Evolutionary conservation across 2,329 filamentous ascomycete species (phyloP), one percentile per base, ranked within the genome.

Genomic region (Epichloe sp.): DNA sequence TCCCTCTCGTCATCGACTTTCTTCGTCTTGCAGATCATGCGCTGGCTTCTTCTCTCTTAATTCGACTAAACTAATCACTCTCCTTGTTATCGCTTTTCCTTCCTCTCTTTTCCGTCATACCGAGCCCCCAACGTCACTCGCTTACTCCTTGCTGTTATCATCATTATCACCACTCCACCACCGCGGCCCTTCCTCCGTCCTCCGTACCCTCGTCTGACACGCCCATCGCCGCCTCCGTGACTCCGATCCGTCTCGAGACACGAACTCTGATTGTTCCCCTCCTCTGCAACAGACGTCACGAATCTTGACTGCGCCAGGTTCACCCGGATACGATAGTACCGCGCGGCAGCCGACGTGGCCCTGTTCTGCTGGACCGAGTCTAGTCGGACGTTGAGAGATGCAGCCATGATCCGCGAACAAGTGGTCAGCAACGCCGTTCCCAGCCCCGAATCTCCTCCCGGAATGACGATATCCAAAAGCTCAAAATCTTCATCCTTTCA

Each of bases 401-500:
- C 63, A 58, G 63, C 56, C 58, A 67, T 68, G 66, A 63, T 64
- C 51, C 65, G 62, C 54, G 61, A 59, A 52, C 64, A 63, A 57
- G 56, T 60, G 46, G 55, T 63, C 58, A 48, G 36, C 44, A 51
- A 50, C 5, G 52, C 49, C 58, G 58, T 65, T 50, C 55, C 62
- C 45, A 65, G 64, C 49, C 67, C 66, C 48, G 65, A 59, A 45
- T 69, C 67, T 47, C 66, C 66, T 11, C 66, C 66, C 49, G 86
- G 88, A 61, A 81, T 95, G 70, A 88, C 85, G 47, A 69, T 73
- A 58, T 94, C 88, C 54, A 94, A 91, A 68, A 93, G 88, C 55
- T 95, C 88, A 57, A 94, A 93, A 68, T 89, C 88, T 31, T 94
- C 88, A 5, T 95, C 88, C 47, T 86, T 91, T 61, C 85, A 84